Evolutionary conservation across 78 protist species (phyloP).

Genomic region (Dictyostelium capitatum): DNA sequence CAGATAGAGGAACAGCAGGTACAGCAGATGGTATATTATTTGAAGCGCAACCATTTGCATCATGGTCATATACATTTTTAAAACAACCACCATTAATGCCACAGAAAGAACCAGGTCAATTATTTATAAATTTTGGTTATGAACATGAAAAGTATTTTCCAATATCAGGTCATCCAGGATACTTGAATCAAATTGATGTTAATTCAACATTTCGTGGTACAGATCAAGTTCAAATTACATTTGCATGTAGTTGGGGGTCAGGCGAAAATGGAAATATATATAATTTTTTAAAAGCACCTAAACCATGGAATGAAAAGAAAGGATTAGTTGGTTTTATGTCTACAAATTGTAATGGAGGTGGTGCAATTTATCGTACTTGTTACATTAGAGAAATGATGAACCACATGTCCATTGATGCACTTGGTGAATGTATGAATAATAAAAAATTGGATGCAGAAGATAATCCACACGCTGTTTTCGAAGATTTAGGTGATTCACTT

Average conservation of each 20-base stretch:
- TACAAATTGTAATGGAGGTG: constrained; percentile 65
- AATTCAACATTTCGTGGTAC: constrained; percentile 27
- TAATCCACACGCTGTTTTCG: constrained; percentile 21
- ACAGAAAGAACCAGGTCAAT: constrained; percentile 54
- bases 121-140: constrained; percentile 53
- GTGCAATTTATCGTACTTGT: constrained; percentile 68
- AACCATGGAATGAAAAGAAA: neutral
- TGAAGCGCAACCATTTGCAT: constrained; percentile 75
- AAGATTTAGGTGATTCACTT: constrained; percentile 46
- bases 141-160: constrained; percentile 79
- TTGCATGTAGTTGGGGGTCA: constrained; percentile 64
- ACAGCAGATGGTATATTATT: constrained; percentile 32
- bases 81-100: constrained; percentile 54
- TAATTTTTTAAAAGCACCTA: neutral
- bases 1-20: neutral
- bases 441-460: constrained; percentile 28
- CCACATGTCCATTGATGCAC: constrained; percentile 22
- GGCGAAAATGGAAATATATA: constrained; percentile 37
- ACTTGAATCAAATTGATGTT: constrained; percentile 29
- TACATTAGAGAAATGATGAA: constrained; percentile 40
- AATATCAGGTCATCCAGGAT: neutral
- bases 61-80: constrained; percentile 39
- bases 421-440: constrained; percentile 57
- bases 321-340: constrained; percentile 52
- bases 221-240: constrained; percentile 17